A percentile compares a stretch with the other conserved stretches of the same genome.
phyloP scores from a whole-genome alignment of 2,329 filamentous ascomycete species.

The Leptographium radiaticola region DNA sequence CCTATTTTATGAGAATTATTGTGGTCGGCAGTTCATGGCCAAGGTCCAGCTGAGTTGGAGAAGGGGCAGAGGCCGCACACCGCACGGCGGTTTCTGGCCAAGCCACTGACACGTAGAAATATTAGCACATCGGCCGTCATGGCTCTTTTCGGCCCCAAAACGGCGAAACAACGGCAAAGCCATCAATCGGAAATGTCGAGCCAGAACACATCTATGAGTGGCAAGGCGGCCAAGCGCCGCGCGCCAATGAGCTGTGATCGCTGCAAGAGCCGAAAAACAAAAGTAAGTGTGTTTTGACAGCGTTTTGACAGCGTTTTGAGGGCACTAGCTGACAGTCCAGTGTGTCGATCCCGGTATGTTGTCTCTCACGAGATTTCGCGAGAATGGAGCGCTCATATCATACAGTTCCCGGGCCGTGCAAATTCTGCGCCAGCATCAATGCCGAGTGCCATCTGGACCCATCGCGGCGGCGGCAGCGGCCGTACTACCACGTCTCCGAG shows the following conservation, averaged over 20 bases:
- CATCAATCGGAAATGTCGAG: too few species aligned
- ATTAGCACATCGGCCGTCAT: too few species aligned
- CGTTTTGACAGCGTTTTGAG: too few species aligned
- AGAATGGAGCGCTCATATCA: neutral
- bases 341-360: constrained; percentile 9
- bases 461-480: constrained; percentile 16
- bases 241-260: constrained; percentile 19
- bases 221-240: constrained; percentile 10
- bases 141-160: too few species aligned
- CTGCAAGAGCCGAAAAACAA: constrained; percentile 18
- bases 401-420: constrained; percentile 16
- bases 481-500: constrained; percentile 18
- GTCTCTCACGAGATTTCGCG: neutral
- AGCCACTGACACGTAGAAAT: too few species aligned
- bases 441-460: constrained; percentile 16
- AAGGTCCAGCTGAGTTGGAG: too few species aligned
- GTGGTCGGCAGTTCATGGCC: too few species aligned
- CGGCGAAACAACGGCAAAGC: too few species aligned
- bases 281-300: constrained; percentile 7
- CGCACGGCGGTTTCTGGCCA: too few species aligned
- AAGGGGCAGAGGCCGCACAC: too few species aligned
- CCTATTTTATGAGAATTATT: too few species aligned
- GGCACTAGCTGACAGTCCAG: neutral
- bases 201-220: too few species aligned
- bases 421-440: constrained; percentile 16